Evolutionary conservation across 169 alveolate genomes (phyloP).

Genomic region (Plasmodium knowlesi): DNA sequence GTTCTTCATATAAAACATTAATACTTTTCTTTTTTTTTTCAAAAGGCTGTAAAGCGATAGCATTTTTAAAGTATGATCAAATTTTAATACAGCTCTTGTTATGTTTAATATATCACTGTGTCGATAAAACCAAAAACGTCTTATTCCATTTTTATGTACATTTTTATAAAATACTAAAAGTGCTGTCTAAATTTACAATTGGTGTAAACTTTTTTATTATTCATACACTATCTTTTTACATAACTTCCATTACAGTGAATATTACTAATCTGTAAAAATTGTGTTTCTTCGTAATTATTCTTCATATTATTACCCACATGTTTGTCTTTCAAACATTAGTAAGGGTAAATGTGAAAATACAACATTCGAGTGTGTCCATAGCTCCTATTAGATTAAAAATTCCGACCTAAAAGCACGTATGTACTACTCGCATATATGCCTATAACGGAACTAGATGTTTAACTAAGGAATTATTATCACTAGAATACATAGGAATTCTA

Average conservation of each 20-base stretch:
- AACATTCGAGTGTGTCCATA: background rate
- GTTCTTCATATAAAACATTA: background rate
- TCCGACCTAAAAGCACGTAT: background rate
- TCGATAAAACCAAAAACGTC: background rate
- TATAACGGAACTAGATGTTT: background rate
- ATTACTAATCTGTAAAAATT: background rate
- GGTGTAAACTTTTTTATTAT: background rate
- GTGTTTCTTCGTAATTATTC: background rate
- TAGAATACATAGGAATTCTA: too few species aligned
- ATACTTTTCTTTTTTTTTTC: too few species aligned
- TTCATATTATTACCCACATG: background rate
- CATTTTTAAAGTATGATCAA: background rate
- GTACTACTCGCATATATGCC: background rate
- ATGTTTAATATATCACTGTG: background rate
- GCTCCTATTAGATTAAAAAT: background rate
- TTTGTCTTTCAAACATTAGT: background rate
- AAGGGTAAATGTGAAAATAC: background rate
- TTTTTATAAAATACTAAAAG: too few species aligned
- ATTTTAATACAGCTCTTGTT: background rate
- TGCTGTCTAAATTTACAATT: background rate
- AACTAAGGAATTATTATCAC: background rate
- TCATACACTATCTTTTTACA: background rate
- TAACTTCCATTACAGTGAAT: background rate
- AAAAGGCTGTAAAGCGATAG: background rate
- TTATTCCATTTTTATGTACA: background rate